These are phyloP conservation scores for Penicillium canescens DNA, from an alignment of 495 filamentous ascomycete genomes.

Conservation along the genomic window DNA sequence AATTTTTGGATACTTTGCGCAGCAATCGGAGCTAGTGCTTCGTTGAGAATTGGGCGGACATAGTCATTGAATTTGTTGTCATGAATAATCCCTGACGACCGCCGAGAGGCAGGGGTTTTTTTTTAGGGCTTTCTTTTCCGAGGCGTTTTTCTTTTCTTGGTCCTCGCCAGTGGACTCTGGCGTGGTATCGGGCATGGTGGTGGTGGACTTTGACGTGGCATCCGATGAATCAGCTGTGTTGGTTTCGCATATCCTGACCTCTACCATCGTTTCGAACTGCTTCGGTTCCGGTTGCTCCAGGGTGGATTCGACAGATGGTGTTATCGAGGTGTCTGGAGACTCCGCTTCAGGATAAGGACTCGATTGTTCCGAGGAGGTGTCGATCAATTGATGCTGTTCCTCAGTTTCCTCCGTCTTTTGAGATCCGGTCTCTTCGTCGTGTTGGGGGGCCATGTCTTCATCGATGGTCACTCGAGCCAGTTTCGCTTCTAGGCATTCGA, in stretches of 20 bases:
- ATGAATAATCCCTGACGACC: conserved; percentile 39
- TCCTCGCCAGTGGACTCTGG: neutral
- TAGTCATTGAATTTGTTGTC: conserved; percentile 40
- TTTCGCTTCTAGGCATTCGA: conserved; percentile 34
- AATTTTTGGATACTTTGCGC: conserved; percentile 45
- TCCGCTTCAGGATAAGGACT: neutral
- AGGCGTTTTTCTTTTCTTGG: conserved; percentile 1
- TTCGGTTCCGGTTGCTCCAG: neutral
- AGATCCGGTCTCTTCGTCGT: neutral
- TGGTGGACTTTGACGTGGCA: neutral
- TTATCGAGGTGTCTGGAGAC: neutral
- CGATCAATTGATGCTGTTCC: neutral
- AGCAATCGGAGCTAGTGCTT: conserved; percentile 37
- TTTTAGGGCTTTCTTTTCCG: conserved; percentile 14
- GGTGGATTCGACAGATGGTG: conserved; percentile 1
- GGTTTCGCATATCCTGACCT: conserved; percentile 28
- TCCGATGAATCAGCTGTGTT: neutral
- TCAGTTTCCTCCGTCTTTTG: neutral
- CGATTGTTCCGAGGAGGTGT: neutral
- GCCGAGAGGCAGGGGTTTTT: conserved; percentile 19
- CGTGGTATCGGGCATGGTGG: neutral
- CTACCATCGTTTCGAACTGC: conserved; percentile 31
- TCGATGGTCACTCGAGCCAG: conserved; percentile 36
- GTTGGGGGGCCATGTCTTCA: conserved; percentile 10
- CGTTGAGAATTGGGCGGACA: conserved; percentile 38